Conservation (phyloP, 371 early-diverging fungal genomes). For the Nematocida sp. region DNA sequence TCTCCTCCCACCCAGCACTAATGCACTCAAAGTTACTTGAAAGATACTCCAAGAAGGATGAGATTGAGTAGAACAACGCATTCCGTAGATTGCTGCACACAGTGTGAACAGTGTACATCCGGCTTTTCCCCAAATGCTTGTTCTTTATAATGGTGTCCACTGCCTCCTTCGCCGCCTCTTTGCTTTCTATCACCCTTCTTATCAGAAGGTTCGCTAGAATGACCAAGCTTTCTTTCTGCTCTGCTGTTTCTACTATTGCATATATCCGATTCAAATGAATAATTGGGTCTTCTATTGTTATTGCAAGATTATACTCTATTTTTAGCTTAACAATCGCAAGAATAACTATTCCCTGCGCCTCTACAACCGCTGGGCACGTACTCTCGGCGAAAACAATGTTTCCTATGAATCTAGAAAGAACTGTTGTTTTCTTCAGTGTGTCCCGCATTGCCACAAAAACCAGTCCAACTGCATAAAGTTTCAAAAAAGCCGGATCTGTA, state of each 20-base stretch:
- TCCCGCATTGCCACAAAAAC: not conserved
- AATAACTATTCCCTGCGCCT: slow-evolving; percentile 25
- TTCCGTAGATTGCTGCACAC: slow-evolving; percentile 8
- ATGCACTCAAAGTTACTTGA: slow-evolving; percentile 16
- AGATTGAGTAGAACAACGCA: slow-evolving; percentile 19
- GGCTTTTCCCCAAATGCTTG: slow-evolving; percentile 16
- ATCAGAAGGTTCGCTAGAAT: slow-evolving; percentile 1
- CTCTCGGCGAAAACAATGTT: not conserved
- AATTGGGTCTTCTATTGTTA: not conserved
- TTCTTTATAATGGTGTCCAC: slow-evolving; percentile 11
- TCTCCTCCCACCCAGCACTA: slow-evolving; percentile 11
- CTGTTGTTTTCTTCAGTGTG: not conserved
- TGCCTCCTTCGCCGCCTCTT: slow-evolving; percentile 8
- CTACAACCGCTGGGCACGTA: not conserved
- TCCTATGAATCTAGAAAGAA: not conserved
- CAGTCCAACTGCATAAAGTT: not conserved
- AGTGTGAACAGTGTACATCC: slow-evolving; percentile 20
- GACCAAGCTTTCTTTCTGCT: not conserved
- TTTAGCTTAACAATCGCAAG: slow-evolving; percentile 22
- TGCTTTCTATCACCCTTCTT: slow-evolving; percentile 5
- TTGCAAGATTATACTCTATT: not conserved
- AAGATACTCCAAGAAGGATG: not conserved
- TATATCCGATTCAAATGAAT: slow-evolving; percentile 2
- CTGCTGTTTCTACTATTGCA: not conserved
- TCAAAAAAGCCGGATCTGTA: slow-evolving; percentile 12